Evolutionary conservation across 2,329 filamentous ascomycete species (phyloP), one percentile per base, ranked within the genome.

Genomic region (Aureobasidium sp.): DNA sequence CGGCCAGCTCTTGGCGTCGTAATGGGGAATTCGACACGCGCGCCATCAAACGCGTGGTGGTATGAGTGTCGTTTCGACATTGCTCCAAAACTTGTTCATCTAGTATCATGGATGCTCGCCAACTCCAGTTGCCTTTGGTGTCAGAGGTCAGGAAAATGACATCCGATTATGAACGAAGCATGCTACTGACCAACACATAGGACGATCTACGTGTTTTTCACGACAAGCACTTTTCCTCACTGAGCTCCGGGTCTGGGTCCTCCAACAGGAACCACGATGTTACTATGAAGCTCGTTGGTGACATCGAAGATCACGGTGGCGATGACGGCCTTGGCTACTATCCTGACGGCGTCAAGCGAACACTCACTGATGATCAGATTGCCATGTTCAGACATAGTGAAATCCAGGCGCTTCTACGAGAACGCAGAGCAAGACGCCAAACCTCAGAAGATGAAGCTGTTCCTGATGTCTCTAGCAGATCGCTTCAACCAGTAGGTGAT

Each of bases 331-430:
- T 96, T 14, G 91, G 90, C 16, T 91, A 88, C 68, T 97, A 97
- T 61, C 70, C 79, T 1, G 90, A 97, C 64, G 90, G 91, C 3
- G 81, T 83, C 57, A 93, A 93, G 66, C 85, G 91, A 35, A 95
- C 90, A 16, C 75, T 97, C 62, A 96, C 90, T 8, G 88, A 96
- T 63, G 87, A 90, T 61, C 88, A 96, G 72, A 88, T 96, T 60
- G 81, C 81, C 50, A 91, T 95, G 57, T 96, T 96, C 66, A 79
- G 90, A 57, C 88, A 94, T 65, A 91, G 87, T 2, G 91, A 97
- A 68, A 79, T 95, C 19, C 84, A 93, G 63, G 71, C 80, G 11
- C 72, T 95, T 34, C 73, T 87, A 22, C 53, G 58, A 41, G 30
- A 50, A 27, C 57, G 55, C 16, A 51, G 53, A 37, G n/a, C 45